Evolutionary conservation across 306 rosid genomes (phyloP).

Genomic region (Sicyos edulis): DNA sequence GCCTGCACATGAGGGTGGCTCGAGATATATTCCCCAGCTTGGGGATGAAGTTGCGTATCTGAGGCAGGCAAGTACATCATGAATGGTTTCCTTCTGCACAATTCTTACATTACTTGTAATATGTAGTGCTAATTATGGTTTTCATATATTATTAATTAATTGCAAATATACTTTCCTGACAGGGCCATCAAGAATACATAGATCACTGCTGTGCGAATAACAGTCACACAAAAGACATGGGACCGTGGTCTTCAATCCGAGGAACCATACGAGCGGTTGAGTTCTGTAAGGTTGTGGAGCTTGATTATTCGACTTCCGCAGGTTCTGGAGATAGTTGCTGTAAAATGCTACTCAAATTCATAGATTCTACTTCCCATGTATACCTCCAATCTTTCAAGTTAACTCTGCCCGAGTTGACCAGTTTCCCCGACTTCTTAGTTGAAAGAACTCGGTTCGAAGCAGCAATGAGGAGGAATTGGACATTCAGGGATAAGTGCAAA

Average conservation of each 20-base stretch:
- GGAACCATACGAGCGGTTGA: slow-evolving; percentile 68
- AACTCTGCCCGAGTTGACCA: slow-evolving; percentile 79
- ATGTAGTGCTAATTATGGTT: slow-evolving; percentile 1
- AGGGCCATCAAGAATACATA: slow-evolving; percentile 94
- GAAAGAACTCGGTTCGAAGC: slow-evolving; percentile 74
- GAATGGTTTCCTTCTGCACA: slow-evolving; percentile 19
- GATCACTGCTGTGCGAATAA: slow-evolving; percentile 39
- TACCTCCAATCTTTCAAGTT: slow-evolving; percentile 54
- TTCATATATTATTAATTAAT: slow-evolving; percentile 10
- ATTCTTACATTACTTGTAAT: slow-evolving; percentile 12
- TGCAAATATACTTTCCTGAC: slow-evolving; percentile 31
- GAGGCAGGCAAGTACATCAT: slow-evolving; percentile 63
- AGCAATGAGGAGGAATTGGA: slow-evolving; percentile 79
- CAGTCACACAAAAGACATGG: slow-evolving; percentile 48
- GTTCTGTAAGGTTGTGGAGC: slow-evolving; percentile 60
- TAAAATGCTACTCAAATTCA: slow-evolving; percentile 73
- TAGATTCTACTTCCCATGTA: slow-evolving; percentile 62
- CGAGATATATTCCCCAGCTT: slow-evolving; percentile 88
- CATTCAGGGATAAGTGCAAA: slow-evolving; percentile 82
- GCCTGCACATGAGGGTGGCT: slow-evolving; percentile 76
- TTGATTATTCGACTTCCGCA: slow-evolving; percentile 65
- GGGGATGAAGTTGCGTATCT: slow-evolving; percentile 91
- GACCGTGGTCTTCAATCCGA: slow-evolving; percentile 63
- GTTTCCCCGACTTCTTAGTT: slow-evolving; percentile 94
- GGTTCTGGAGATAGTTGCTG: slow-evolving; percentile 99